phyloP scores from a whole-genome alignment of 2,329 filamentous ascomycete genomes.

The Xylariaceae sp. region DNA sequence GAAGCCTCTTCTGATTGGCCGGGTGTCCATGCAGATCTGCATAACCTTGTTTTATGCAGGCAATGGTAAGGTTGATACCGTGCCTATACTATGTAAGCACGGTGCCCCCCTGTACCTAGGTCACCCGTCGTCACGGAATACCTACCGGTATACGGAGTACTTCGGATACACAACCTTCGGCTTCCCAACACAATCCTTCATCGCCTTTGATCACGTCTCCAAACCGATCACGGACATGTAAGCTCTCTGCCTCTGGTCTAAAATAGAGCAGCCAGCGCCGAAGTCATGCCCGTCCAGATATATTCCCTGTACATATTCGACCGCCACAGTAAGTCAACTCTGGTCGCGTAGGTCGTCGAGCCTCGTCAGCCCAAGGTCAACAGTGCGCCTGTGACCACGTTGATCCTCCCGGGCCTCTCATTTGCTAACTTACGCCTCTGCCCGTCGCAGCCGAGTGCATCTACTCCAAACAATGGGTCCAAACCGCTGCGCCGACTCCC shows the following conservation, averaged over 20 bases:
- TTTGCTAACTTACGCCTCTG: constrained; percentile 17
- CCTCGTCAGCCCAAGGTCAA: constrained; percentile 10
- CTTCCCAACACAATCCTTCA: not conserved
- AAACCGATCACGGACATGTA: constrained; percentile 26
- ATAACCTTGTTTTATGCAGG: too few relatives aligned
- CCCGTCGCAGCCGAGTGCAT: constrained; percentile 79
- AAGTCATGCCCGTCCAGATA: constrained; percentile 67
- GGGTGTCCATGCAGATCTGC: too few relatives aligned
- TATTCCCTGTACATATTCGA: constrained; percentile 99
- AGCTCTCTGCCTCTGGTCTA: constrained; percentile 23
- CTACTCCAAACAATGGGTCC: constrained; percentile 83
- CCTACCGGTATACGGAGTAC: too few relatives aligned
- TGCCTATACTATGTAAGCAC: too few relatives aligned
- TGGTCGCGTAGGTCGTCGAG: constrained; percentile 1
- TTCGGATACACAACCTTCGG: not conserved
- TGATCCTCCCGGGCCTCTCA: not conserved
- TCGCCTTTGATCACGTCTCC: not conserved
- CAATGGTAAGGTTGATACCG: too few relatives aligned
- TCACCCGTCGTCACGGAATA: too few relatives aligned
- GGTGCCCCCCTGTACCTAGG: too few relatives aligned
- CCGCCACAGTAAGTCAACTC: constrained; percentile 73
- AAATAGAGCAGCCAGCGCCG: constrained; percentile 19
- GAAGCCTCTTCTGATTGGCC: too few relatives aligned
- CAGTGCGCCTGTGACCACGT: constrained; percentile 15
- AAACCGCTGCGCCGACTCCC: constrained; percentile 40